Conservation (phyloP, 2,329 filamentous ascomycete genomes). For the Botryotinia narcissicola region DNA sequence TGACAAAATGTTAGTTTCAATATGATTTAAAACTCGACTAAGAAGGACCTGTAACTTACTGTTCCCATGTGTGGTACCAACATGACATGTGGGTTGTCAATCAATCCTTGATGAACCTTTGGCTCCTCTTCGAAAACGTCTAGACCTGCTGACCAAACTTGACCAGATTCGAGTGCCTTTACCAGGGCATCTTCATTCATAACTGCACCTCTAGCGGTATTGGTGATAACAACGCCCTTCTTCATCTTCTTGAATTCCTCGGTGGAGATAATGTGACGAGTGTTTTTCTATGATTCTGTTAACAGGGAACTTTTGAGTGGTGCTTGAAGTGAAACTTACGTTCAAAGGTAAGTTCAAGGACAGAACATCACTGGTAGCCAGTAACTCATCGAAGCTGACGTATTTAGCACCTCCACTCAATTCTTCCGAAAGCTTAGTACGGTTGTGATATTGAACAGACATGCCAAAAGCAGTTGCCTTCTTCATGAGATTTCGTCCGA, state of each 20-base stretch:
- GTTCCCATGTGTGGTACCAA: conserved; percentile 86
- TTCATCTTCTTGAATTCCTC: conserved; percentile 76
- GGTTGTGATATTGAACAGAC: conserved; percentile 72
- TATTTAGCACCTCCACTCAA: conserved; percentile 58
- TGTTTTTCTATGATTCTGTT: conserved; percentile 48
- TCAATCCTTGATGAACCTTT: conserved; percentile 67
- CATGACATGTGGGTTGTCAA: conserved; percentile 68
- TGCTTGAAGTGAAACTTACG: conserved; percentile 49
- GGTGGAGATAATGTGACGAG: conserved; percentile 71
- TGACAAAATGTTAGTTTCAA: not conserved
- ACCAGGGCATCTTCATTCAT: conserved; percentile 81
- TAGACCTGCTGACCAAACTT: conserved; percentile 68
- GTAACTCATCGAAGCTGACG: conserved; percentile 70
- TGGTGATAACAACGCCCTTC: conserved; percentile 70
- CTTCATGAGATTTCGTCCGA: conserved; percentile 72
- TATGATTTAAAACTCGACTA: not conserved
- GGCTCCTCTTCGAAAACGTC: conserved; percentile 86
- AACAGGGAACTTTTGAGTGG: not conserved
- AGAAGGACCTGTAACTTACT: not conserved
- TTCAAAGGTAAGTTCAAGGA: conserved; percentile 81
- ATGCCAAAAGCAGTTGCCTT: conserved; percentile 77
- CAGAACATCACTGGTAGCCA: conserved; percentile 69
- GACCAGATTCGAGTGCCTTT: conserved; percentile 65
- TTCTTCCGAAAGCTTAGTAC: conserved; percentile 57
- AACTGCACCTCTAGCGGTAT: conserved; percentile 78